Conservation (phyloP, 352 stramenopile species). For the Phytophthora pinifolia region DNA sequence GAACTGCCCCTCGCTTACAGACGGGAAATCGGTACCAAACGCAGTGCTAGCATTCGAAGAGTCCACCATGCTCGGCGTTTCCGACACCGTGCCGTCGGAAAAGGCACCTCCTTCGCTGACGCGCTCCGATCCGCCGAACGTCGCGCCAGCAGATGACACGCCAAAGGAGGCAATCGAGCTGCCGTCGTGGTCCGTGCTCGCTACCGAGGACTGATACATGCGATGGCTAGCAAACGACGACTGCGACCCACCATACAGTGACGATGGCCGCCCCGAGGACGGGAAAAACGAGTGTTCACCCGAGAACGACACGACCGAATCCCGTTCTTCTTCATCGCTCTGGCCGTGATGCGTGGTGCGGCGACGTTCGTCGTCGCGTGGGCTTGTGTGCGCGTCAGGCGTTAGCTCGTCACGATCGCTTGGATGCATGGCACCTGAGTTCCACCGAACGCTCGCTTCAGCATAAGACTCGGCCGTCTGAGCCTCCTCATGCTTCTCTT, state of each 20-base stretch:
- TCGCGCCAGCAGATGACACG: conserved; percentile 75
- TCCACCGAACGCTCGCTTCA: conserved; percentile 25
- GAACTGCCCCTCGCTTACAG: conserved; percentile 70
- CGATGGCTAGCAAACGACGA: conserved; percentile 44
- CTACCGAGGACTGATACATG: conserved; percentile 42
- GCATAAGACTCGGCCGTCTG: conserved; percentile 14
- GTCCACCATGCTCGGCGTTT: conserved; percentile 70
- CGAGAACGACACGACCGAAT: conserved; percentile 40
- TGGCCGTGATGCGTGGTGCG: conserved; percentile 20
- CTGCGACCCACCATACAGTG: conserved; percentile 38
- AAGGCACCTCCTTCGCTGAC: conserved; percentile 61
- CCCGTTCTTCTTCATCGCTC: conserved; percentile 39
- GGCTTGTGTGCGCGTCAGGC: conserved; percentile 13
- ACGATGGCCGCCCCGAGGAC: conserved; percentile 32
- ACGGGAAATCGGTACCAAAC: conserved; percentile 74
- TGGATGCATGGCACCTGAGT: conserved; percentile 12
- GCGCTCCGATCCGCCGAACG: conserved; percentile 72
- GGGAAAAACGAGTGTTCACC: conserved; percentile 38
- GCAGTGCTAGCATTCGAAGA: conserved; percentile 78
- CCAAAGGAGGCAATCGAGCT: conserved; percentile 69
- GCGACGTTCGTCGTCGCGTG: conserved; percentile 9
- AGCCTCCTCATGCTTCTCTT: conserved; percentile 9
- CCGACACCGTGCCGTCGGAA: conserved; percentile 67
- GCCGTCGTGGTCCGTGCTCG: conserved; percentile 42
- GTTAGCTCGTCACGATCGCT: conserved; percentile 1